phyloP scores from a whole-genome alignment of 495 filamentous ascomycete species.

The Penicillium subrubescens region DNA sequence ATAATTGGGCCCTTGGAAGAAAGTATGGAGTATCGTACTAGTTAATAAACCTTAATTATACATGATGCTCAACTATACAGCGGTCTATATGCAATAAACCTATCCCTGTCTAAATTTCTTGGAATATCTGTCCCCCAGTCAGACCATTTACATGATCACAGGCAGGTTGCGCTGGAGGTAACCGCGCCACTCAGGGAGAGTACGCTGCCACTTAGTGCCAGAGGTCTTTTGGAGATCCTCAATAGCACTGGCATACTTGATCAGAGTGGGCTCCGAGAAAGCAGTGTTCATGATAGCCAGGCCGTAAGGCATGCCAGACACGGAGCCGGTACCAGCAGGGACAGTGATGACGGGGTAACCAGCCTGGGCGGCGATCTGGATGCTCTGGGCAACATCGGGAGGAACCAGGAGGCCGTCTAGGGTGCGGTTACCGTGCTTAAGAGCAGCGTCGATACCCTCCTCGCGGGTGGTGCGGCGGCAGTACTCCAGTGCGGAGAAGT shows the following conservation, averaged over 20 bases:
- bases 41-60: neutral
- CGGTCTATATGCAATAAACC: neutral
- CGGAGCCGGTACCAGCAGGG: conserved; percentile 56
- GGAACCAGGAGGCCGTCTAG: conserved; percentile 67
- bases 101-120: neutral
- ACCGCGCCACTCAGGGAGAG: conserved; percentile 54
- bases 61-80: conserved; percentile 1
- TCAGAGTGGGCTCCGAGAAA: conserved; percentile 60
- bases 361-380: conserved; percentile 56
- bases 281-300: conserved; percentile 68
- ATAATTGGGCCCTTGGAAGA: no score
- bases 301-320: conserved; percentile 70
- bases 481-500: conserved; percentile 64
- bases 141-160: conserved; percentile 34
- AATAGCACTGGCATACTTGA: conserved; percentile 69
- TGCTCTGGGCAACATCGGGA: conserved; percentile 64
- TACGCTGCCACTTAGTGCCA: conserved; percentile 42
- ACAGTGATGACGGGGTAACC: conserved; percentile 74
- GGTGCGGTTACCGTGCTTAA: conserved; percentile 48
- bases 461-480: conserved; percentile 59
- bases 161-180: conserved; percentile 55
- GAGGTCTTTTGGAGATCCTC: conserved; percentile 59
- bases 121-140: neutral
- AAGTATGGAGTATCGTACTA: no score
- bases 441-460: conserved; percentile 68